Percentiles rank a stretch among this genome's conserved stretches.
phyloP scores from a whole-genome alignment of 345 rosid genomes.

The Syzygium oleosum region DNA sequence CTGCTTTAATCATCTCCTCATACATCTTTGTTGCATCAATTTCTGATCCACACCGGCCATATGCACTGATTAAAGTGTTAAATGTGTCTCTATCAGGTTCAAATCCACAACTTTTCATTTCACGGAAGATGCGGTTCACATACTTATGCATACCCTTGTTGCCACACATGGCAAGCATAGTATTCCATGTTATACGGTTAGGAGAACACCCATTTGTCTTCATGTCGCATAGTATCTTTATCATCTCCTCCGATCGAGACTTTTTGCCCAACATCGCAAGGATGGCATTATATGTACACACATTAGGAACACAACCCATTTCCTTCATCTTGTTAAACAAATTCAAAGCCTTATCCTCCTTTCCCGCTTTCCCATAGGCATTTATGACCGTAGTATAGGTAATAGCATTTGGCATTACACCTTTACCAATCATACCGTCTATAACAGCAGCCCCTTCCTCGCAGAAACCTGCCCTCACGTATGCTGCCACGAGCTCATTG shows the following conservation, averaged over 20 bases:
- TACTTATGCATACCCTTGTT: conserved; percentile 55
- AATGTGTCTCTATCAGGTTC: conserved; percentile 88
- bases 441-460: conserved; percentile 76
- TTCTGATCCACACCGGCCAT: conserved; percentile 74
- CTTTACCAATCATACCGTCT: conserved; percentile 51
- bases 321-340: conserved; percentile 61
- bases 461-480: conserved; percentile 73
- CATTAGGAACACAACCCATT: conserved; percentile 80
- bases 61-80: conserved; percentile 74
- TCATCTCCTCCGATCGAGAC: conserved; percentile 58
- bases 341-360: conserved; percentile 57
- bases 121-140: conserved; percentile 57
- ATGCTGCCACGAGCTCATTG: conserved; percentile 80
- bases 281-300: conserved; percentile 66
- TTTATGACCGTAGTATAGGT: conserved; percentile 79
- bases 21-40: conserved; percentile 60
- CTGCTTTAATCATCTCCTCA: conserved; percentile 68
- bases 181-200: conserved; percentile 85
- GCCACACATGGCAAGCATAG: conserved; percentile 80
- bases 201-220: conserved; percentile 74
- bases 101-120: conserved; percentile 85
- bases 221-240: conserved; percentile 66
- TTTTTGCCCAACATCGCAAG: conserved; percentile 81
- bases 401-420: conserved; percentile 69
- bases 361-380: conserved; percentile 78